A percentile compares a stretch with the other conserved stretches of the same genome.
Evolutionary conservation across 257 asterid species (phyloP).

Genomic region (Nicotiana obtusifolia): DNA sequence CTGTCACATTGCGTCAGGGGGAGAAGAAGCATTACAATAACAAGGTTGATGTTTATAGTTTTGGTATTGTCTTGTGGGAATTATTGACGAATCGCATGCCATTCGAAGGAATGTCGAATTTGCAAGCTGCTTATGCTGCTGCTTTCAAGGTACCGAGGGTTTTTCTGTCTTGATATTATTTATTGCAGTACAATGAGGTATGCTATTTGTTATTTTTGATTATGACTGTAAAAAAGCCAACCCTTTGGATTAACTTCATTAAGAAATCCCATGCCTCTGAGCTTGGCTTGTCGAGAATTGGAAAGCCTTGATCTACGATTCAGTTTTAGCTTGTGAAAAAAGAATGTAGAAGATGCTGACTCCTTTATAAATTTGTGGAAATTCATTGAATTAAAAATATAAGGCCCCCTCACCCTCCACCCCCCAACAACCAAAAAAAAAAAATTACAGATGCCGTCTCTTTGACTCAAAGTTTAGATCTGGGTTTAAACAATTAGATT

Average conservation of each 20-base stretch:
- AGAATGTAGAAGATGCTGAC: neutral
- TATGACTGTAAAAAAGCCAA: neutral
- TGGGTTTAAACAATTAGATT: too few relatives aligned
- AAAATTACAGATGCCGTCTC: neutral
- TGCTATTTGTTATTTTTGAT: constrained; percentile 1
- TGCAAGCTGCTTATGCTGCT: constrained; percentile 99
- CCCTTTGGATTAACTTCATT: neutral
- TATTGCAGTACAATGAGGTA: neutral
- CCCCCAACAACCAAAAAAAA: too few relatives aligned
- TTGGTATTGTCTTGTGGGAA: constrained; percentile 94
- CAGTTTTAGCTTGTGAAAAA: neutral
- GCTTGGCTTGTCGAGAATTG: neutral
- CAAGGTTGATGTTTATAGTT: constrained; percentile 93
- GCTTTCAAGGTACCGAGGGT: constrained; percentile 73
- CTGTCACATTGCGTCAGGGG: constrained; percentile 93
- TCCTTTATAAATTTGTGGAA: neutral
- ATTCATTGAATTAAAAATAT: neutral
- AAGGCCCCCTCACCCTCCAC: neutral
- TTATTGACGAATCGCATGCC: constrained; percentile 89
- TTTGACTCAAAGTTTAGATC: too few relatives aligned
- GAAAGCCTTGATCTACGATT: neutral
- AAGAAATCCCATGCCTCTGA: neutral
- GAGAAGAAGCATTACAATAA: constrained; percentile 97
- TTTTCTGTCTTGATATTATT: neutral
- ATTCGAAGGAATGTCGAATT: constrained; percentile 94